Conservation (phyloP, 225 moss, liverwort and hornwort species). For the Polytrichum formosum region DNA sequence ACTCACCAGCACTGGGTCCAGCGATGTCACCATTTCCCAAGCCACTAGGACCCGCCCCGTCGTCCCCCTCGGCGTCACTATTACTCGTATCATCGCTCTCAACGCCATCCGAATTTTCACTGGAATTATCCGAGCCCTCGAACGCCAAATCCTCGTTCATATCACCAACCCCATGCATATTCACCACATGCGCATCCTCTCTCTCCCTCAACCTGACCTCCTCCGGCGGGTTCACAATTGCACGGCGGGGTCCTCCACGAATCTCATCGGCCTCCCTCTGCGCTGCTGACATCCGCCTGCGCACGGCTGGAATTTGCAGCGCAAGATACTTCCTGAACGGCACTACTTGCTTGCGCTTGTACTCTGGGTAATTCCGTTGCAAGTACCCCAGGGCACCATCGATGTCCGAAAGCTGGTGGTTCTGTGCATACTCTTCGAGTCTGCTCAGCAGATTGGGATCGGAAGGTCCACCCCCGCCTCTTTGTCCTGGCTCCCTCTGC, state of each 20-base stretch:
- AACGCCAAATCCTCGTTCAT: constrained; percentile 65
- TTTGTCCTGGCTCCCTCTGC: constrained; percentile 15
- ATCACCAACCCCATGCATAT: constrained; percentile 40
- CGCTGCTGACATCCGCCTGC: constrained; percentile 36
- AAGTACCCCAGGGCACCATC: constrained; percentile 67
- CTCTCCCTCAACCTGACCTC: constrained; percentile 34
- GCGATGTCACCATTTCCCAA: constrained; percentile 15
- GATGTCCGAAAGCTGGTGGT: constrained; percentile 57
- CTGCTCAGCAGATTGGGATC: constrained; percentile 65
- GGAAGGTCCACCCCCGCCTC: constrained; percentile 24
- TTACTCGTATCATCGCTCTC: constrained; percentile 49
- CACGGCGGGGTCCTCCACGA: constrained; percentile 25
- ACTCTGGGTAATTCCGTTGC: constrained; percentile 67
- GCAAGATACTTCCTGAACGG: constrained; percentile 73
- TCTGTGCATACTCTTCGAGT: constrained; percentile 69
- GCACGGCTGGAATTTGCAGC: constrained; percentile 53
- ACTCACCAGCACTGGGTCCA: background rate
- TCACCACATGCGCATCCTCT: constrained; percentile 35
- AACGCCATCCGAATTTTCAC: constrained; percentile 55
- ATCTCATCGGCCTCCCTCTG: constrained; percentile 17
- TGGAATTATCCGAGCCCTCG: constrained; percentile 55
- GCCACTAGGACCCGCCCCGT: constrained; percentile 17
- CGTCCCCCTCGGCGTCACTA: constrained; percentile 32
- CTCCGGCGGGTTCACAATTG: constrained; percentile 17
- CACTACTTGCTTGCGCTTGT: constrained; percentile 63